Conservation (phyloP, 768 basidiomycete species). For the Trametes cingulata region DNA sequence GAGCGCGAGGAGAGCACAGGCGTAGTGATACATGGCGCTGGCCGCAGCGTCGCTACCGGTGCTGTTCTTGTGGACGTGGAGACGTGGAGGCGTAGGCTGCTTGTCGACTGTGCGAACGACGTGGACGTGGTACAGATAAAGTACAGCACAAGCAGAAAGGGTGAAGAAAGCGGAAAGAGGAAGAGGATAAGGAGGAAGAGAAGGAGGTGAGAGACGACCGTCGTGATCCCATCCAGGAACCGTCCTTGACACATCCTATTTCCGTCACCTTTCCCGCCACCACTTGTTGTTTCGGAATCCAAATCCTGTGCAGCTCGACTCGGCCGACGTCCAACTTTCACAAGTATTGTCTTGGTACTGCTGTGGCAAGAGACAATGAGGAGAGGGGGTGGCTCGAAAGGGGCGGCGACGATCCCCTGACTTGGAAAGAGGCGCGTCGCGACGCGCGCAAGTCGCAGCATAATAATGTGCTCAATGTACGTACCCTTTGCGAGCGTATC, state of each 20-base stretch:
- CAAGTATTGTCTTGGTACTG: too few species aligned
- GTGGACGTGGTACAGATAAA: not conserved
- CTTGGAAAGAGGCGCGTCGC: too few species aligned
- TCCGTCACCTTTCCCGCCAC: slow-evolving; percentile 14
- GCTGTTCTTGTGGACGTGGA: not conserved
- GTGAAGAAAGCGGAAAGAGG: not conserved
- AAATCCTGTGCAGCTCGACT: not conserved
- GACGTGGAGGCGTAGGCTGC: not conserved
- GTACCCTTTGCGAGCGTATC: too few species aligned
- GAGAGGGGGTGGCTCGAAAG: too few species aligned
- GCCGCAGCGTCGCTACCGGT: not conserved
- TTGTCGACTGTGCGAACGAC: not conserved
- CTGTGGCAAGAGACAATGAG: too few species aligned
- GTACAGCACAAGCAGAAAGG: not conserved
- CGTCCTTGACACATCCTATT: slow-evolving; percentile 14
- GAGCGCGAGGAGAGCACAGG: slow-evolving; percentile 10
- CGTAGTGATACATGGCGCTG: slow-evolving; percentile 10
- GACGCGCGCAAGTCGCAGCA: too few species aligned
- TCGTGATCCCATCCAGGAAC: not conserved
- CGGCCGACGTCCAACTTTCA: too few species aligned
- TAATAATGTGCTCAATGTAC: too few species aligned
- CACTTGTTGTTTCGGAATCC: not conserved
- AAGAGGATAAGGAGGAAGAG: slow-evolving; percentile 6
- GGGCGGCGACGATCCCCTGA: too few species aligned
- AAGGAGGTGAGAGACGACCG: not conserved